Conservation (phyloP, 2,329 filamentous ascomycete genomes). For the Ophiostoma sp. region DNA sequence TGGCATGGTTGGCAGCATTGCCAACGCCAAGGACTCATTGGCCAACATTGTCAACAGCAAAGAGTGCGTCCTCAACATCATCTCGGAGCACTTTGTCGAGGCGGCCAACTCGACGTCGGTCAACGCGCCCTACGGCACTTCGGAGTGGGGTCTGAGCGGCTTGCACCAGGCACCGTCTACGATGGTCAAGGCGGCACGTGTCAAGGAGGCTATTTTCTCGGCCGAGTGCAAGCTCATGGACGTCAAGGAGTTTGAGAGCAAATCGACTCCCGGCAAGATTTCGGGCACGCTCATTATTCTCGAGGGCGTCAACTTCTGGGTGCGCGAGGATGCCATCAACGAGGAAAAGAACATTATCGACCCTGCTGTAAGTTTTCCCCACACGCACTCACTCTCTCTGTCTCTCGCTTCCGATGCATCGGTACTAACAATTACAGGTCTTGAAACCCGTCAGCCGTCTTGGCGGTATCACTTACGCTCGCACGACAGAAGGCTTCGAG, state of each 20-base stretch:
- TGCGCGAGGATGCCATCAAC: slow-evolving; percentile 82
- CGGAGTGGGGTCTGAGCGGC: slow-evolving; percentile 78
- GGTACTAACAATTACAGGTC: slow-evolving; percentile 46
- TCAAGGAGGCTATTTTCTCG: slow-evolving; percentile 78
- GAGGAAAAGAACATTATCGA: slow-evolving; percentile 73
- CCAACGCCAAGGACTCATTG: slow-evolving; percentile 73
- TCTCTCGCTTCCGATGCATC: not conserved
- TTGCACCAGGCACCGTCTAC: slow-evolving; percentile 66
- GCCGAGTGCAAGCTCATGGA: slow-evolving; percentile 79
- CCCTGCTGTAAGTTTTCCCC: slow-evolving; percentile 54
- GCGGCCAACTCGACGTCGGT: slow-evolving; percentile 81
- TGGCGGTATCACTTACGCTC: slow-evolving; percentile 82
- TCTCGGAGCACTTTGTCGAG: slow-evolving; percentile 80
- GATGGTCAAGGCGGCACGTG: slow-evolving; percentile 62
- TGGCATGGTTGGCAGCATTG: slow-evolving; percentile 49
- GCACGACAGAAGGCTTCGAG: slow-evolving; percentile 70
- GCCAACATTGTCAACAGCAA: slow-evolving; percentile 68
- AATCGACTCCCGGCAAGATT: slow-evolving; percentile 68
- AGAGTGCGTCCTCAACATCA: slow-evolving; percentile 86
- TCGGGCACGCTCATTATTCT: slow-evolving; percentile 73
- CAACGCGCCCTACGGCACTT: slow-evolving; percentile 73
- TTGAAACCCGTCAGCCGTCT: slow-evolving; percentile 74
- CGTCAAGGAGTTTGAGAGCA: slow-evolving; percentile 75
- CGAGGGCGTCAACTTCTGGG: slow-evolving; percentile 87
- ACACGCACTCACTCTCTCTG: not conserved